Percentiles rank a stretch among this genome's conserved stretches.
phyloP scores from a whole-genome alignment of 2,329 filamentous ascomycete species.

The Mycosphaerella arachidis region DNA sequence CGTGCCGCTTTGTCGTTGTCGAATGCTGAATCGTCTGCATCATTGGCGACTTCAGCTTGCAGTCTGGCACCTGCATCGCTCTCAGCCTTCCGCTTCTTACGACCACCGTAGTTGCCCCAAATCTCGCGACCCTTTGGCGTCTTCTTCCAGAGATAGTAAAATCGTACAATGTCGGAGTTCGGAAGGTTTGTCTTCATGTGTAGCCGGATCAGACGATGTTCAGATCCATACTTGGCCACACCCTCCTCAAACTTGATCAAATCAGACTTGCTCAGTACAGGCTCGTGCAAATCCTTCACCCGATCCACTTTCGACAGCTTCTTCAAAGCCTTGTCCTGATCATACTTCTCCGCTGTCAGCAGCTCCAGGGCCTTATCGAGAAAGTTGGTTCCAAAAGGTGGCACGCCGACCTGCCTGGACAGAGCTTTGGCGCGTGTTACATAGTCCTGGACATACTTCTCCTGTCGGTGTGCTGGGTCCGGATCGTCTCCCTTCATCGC shows the following conservation, averaged over 20 bases:
- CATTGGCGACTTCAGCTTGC: constrained; percentile 87
- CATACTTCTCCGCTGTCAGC: constrained; percentile 67
- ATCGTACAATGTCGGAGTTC: constrained; percentile 77
- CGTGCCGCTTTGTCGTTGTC: constrained; percentile 77
- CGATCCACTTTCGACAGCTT: constrained; percentile 65
- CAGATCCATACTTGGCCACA: constrained; percentile 84
- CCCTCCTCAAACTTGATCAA: constrained; percentile 88
- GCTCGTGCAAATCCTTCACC: constrained; percentile 73
- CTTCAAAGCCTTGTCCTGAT: constrained; percentile 65
- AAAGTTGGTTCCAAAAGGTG: constrained; percentile 76
- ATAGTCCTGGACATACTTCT: constrained; percentile 67
- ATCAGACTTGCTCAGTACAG: constrained; percentile 71
- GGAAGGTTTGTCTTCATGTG: constrained; percentile 74
- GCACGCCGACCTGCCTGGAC: constrained; percentile 64
- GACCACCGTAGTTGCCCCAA: constrained; percentile 82
- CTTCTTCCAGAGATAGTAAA: constrained; percentile 99
- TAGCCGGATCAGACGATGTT: constrained; percentile 75
- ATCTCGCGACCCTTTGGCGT: constrained; percentile 77
- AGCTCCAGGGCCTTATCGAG: constrained; percentile 76
- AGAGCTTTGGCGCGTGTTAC: constrained; percentile 65
- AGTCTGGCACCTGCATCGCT: constrained; percentile 66
- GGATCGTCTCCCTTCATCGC: constrained; percentile 7
- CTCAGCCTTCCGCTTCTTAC: constrained; percentile 72
- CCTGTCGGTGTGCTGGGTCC: constrained; percentile 29
- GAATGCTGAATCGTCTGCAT: constrained; percentile 91